A percentile compares a stretch with the other conserved stretches of the same genome.
phyloP scores from a whole-genome alignment of 192 early-diverging fungal species.

The Backusella mclennaniae region DNA sequence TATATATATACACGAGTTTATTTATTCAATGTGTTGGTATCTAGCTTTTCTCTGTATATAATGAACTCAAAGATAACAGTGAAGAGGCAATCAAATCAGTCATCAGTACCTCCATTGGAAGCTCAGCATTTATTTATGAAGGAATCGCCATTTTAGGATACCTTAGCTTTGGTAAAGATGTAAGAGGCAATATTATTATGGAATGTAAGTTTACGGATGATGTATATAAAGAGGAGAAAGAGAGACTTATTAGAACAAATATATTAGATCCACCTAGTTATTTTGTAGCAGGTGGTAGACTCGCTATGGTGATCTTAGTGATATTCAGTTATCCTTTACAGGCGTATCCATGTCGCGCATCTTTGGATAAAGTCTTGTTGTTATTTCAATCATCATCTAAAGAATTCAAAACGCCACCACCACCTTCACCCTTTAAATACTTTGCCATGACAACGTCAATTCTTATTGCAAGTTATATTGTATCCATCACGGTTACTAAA shows the following conservation, averaged over 20 bases:
- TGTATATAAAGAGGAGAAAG: constrained; percentile 66
- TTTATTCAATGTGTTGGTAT: neutral
- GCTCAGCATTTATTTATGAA: constrained; percentile 78
- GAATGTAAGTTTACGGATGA: constrained; percentile 70
- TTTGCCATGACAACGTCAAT: constrained; percentile 67
- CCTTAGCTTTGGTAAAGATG: constrained; percentile 86
- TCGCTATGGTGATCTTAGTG: constrained; percentile 87
- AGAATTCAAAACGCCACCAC: constrained; percentile 24
- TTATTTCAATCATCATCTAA: neutral
- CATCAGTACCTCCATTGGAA: constrained; percentile 73
- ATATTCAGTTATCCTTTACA: constrained; percentile 93
- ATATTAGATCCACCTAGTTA: constrained; percentile 57
- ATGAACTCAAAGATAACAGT: constrained; percentile 88
- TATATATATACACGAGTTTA: neutral
- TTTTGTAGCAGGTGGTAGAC: constrained; percentile 80
- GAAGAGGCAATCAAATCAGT: constrained; percentile 65
- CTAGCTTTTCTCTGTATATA: constrained; percentile 92
- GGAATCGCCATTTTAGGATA: constrained; percentile 90
- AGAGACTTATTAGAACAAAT: neutral
- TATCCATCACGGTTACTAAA: constrained; percentile 76
- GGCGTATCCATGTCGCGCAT: constrained; percentile 87
- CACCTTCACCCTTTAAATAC: constrained; percentile 52
- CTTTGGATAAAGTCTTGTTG: constrained; percentile 82
- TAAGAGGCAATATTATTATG: constrained; percentile 80
- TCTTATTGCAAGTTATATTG: constrained; percentile 65